These are phyloP conservation scores for Peterozyma toletana DNA, from an alignment of 805 yeast genomes.

Conservation along the genomic window DNA sequence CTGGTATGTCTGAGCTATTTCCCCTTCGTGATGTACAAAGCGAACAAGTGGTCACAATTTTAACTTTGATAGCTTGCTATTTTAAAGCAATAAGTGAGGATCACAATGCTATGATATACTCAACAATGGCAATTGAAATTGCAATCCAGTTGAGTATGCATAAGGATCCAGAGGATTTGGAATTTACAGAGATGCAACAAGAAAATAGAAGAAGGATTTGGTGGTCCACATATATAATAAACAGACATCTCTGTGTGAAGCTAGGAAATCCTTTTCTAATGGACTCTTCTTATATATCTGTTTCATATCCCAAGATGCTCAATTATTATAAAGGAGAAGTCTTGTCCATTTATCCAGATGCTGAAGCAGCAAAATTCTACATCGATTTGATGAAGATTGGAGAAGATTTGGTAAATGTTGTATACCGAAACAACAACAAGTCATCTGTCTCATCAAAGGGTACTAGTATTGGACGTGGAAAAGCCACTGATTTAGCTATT, in stretches of 20 bases:
- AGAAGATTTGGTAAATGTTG: too few relatives aligned
- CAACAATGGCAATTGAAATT: conserved; percentile 17
- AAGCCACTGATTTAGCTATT: too few relatives aligned
- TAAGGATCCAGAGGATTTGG: conserved; percentile 1
- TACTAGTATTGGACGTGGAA: too few relatives aligned
- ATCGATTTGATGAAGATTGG: too few relatives aligned
- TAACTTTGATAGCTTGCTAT: conserved; percentile 14
- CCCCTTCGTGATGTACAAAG: conserved; percentile 12
- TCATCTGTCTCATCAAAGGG: too few relatives aligned
- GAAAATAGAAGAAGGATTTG: conserved; percentile 13
- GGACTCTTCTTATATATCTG: not conserved
- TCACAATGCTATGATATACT: conserved; percentile 17
- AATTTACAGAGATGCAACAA: conserved; percentile 11
- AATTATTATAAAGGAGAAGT: too few relatives aligned
- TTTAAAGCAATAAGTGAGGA: conserved; percentile 17
- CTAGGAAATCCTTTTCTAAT: conserved; percentile 17
- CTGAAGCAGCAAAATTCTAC: too few relatives aligned
- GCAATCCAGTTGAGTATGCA: conserved; percentile 16
- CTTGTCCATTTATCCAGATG: too few relatives aligned
- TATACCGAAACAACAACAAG: too few relatives aligned
- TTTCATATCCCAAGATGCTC: too few relatives aligned
- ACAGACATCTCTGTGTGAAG: conserved; percentile 17
- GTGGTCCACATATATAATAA: conserved; percentile 19
- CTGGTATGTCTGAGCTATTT: conserved; percentile 11
- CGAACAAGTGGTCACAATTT: conserved; percentile 13